These are phyloP conservation scores for Ceriops decandra DNA, from an alignment of 345 rosid genomes.

Conservation along the genomic window DNA sequence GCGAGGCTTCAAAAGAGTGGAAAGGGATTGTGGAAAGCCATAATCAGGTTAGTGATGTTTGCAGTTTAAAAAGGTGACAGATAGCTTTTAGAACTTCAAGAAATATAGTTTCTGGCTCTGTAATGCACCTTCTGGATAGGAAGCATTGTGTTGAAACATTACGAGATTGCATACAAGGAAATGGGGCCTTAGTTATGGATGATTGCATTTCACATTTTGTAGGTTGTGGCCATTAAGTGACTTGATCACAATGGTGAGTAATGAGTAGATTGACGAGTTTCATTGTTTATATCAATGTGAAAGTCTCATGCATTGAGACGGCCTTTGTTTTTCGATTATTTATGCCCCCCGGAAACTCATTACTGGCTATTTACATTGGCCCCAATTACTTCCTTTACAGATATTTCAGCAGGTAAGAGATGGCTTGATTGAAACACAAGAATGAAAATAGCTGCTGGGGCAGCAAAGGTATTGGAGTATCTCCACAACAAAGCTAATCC, in stretches of 20 bases:
- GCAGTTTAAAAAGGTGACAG: neutral
- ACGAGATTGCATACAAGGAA: neutral
- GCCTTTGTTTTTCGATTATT: too few relatives aligned
- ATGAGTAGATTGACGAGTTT: constrained; percentile 18
- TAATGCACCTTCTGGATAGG: neutral
- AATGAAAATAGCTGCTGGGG: constrained; percentile 90
- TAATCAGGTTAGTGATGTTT: constrained; percentile 21
- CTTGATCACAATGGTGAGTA: constrained; percentile 62
- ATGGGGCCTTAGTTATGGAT: too few relatives aligned
- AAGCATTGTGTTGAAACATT: neutral
- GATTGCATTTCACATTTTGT: constrained; percentile 12
- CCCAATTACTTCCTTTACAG: constrained; percentile 26
- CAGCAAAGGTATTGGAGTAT: constrained; percentile 78
- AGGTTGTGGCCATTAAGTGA: constrained; percentile 92
- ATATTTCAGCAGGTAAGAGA: constrained; percentile 40
- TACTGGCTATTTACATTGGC: neutral
- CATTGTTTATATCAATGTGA: neutral
- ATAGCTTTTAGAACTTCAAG: neutral
- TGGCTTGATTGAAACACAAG: constrained; percentile 79
- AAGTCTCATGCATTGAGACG: too few relatives aligned
- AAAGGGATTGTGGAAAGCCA: constrained; percentile 25
- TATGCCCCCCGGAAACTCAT: too few relatives aligned
- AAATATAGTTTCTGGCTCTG: neutral
- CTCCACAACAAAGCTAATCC: constrained; percentile 69
- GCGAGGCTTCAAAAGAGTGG: constrained; percentile 28